These are phyloP conservation scores for Trypanosoma brucei DNA, from an alignment of 208 protist genomes.

Conservation along the genomic window DNA sequence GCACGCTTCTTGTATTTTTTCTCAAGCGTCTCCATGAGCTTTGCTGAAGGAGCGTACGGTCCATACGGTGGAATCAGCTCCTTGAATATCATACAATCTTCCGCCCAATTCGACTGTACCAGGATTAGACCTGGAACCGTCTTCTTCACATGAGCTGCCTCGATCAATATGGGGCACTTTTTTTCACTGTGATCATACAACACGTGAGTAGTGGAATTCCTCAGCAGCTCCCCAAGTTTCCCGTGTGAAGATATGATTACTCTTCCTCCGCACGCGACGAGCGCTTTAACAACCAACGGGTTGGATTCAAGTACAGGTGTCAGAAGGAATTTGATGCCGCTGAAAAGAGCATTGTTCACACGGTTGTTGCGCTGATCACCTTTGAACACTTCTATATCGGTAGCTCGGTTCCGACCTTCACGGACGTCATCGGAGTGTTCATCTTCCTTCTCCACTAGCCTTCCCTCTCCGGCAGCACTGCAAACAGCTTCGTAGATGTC, in stretches of 20 bases:
- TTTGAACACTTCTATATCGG: slow-evolving; percentile 56
- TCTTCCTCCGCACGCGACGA: slow-evolving; percentile 61
- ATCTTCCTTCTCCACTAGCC: slow-evolving; percentile 29
- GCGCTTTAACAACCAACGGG: slow-evolving; percentile 23
- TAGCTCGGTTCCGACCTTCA: slow-evolving; percentile 22
- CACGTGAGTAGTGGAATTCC: slow-evolving; percentile 63
- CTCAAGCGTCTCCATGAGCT: slow-evolving; percentile 69
- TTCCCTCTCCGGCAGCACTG: slow-evolving; percentile 1
- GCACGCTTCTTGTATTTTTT: background rate
- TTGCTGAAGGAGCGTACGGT: slow-evolving; percentile 72
- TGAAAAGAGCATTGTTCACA: slow-evolving; percentile 74
- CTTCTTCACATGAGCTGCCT: slow-evolving; percentile 40
- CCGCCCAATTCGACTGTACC: slow-evolving; percentile 64
- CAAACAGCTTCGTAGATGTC: slow-evolving; percentile 64
- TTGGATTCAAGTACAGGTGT: slow-evolving; percentile 50
- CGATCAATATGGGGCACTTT: slow-evolving; percentile 65
- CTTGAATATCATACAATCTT: slow-evolving; percentile 82
- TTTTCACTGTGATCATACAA: slow-evolving; percentile 77
- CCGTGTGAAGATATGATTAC: slow-evolving; percentile 28
- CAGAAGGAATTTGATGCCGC: slow-evolving; percentile 55
- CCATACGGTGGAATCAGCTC: slow-evolving; percentile 66
- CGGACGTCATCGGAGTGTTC: slow-evolving; percentile 46
- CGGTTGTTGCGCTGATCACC: slow-evolving; percentile 59
- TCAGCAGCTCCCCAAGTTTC: slow-evolving; percentile 36
- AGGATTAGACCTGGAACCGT: slow-evolving; percentile 61